Conservation (phyloP, 2,329 filamentous ascomycete genomes). For the Cladosporium sphaerospermum region DNA sequence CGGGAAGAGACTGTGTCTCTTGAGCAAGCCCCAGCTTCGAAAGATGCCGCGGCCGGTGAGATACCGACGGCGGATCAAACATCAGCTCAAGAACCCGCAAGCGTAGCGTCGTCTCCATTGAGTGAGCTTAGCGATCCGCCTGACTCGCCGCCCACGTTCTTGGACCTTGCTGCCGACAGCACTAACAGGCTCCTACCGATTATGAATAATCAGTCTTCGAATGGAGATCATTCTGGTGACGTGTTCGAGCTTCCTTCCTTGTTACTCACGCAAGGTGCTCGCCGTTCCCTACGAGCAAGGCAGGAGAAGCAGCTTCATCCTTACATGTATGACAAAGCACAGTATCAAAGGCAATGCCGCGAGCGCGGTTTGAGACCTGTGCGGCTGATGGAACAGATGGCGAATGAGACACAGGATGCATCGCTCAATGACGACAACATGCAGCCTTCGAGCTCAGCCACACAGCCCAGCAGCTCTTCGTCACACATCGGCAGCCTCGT, state of each 20-base stretch:
- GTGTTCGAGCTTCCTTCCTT: not conserved
- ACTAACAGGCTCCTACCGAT: too few species aligned
- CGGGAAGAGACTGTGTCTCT: not conserved
- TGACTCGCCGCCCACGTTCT: not conserved
- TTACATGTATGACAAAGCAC: conserved; percentile 40
- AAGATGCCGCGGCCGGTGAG: not conserved
- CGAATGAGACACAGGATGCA: conserved; percentile 12
- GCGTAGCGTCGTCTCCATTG: conserved; percentile 3
- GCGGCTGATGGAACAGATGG: conserved; percentile 23
- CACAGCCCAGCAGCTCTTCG: not conserved
- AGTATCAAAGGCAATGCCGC: conserved; percentile 38
- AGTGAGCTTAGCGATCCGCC: conserved; percentile 8
- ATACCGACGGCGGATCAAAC: not conserved
- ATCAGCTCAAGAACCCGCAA: not conserved
- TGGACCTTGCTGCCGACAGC: not conserved
- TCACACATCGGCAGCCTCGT: conserved; percentile 5
- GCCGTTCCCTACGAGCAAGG: conserved; percentile 34
- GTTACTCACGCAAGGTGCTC: conserved; percentile 6
- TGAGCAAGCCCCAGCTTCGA: not conserved
- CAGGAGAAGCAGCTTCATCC: conserved; percentile 46
- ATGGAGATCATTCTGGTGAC: too few species aligned
- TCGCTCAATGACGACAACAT: not conserved
- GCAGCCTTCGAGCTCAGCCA: conserved; percentile 1
- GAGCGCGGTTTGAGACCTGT: conserved; percentile 41
- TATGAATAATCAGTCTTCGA: too few species aligned